Evolutionary conservation across 2,329 filamentous ascomycete species (phyloP).

Genomic region (Aspergillus bombycis): DNA sequence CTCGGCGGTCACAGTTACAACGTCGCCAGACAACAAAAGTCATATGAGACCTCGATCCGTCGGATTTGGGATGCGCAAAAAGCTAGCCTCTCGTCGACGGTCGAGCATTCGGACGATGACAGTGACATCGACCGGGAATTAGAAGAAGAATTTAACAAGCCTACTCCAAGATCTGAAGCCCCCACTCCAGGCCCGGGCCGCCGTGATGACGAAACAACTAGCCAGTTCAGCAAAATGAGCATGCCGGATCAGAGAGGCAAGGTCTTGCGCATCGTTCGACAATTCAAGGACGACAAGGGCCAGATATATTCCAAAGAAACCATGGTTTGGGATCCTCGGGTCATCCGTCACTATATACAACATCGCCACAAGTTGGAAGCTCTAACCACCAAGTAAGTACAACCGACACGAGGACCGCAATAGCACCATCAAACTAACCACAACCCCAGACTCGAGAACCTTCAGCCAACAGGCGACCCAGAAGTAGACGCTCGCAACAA

Average conservation of each 20-base stretch:
- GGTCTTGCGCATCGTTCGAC: constrained; percentile 73
- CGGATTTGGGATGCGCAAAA: constrained; percentile 93
- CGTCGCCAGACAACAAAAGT: constrained; percentile 87
- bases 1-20: constrained; percentile 94
- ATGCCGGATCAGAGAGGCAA: constrained; percentile 70
- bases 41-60: constrained; percentile 88
- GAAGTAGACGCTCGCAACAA: constrained; percentile 67
- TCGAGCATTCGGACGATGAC: constrained; percentile 75
- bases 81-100: constrained; percentile 71
- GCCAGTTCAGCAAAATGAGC: constrained; percentile 74
- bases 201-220: constrained; percentile 74
- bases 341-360: constrained; percentile 87
- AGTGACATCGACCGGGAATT: constrained; percentile 61
- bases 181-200: constrained; percentile 60
- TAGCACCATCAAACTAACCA: constrained; percentile 11
- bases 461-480: constrained; percentile 66
- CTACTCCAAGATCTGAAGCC: constrained; percentile 69
- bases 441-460: constrained; percentile 56
- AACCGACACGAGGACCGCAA: background rate
- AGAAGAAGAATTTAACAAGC: constrained; percentile 53
- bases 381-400: constrained; percentile 71
- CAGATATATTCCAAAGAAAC: constrained; percentile 64
- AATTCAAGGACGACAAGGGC: constrained; percentile 64
- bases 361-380: constrained; percentile 72
- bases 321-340: constrained; percentile 75